A percentile compares a stretch with the other conserved stretches of the same genome.
phyloP scores from a whole-genome alignment of 2,329 filamentous ascomycete genomes.

The Colletotrichum somersetense region DNA sequence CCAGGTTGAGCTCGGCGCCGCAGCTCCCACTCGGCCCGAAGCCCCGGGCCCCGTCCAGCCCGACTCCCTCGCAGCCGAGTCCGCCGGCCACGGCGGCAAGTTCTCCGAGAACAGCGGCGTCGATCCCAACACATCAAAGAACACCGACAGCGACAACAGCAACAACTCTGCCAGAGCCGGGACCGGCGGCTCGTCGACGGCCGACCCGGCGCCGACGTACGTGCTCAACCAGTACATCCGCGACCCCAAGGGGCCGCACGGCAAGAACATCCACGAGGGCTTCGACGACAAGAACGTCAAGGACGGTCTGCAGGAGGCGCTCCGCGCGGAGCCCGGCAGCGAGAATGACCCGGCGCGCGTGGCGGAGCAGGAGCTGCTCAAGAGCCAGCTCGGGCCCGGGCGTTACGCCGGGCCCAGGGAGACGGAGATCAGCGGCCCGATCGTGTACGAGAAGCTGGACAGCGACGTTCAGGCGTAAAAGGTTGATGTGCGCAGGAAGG shows the following conservation, averaged over 20 bases:
- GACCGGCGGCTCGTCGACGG: slow-evolving; percentile 37
- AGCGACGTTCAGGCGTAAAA: slow-evolving; percentile 38
- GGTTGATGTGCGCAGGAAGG: neutral
- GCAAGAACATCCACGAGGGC: slow-evolving; percentile 57
- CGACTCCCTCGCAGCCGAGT: slow-evolving; percentile 84
- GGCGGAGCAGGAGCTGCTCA: slow-evolving; percentile 59
- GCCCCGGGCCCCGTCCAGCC: slow-evolving; percentile 71
- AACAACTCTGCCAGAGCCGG: slow-evolving; percentile 3
- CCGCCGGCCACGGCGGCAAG: slow-evolving; percentile 67
- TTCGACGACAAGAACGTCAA: slow-evolving; percentile 51
- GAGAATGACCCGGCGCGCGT: slow-evolving; percentile 61
- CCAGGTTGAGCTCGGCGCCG: slow-evolving; percentile 61
- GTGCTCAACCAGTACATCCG: slow-evolving; percentile 51
- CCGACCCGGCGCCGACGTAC: slow-evolving; percentile 54
- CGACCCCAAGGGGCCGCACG: slow-evolving; percentile 54
- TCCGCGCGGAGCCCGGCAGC: slow-evolving; percentile 59
- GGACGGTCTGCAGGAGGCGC: slow-evolving; percentile 55
- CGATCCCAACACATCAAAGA: slow-evolving; percentile 60
- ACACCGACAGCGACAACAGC: slow-evolving; percentile 44
- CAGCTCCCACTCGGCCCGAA: slow-evolving; percentile 68
- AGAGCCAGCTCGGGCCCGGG: slow-evolving; percentile 43
- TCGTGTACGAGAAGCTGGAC: slow-evolving; percentile 50
- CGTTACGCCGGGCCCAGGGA: slow-evolving; percentile 48
- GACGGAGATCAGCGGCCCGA: slow-evolving; percentile 45
- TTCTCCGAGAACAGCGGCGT: slow-evolving; percentile 72